Evolutionary conservation across 2,329 filamentous ascomycete genomes (phyloP).

Genomic region (Colletotrichum falcatum): DNA sequence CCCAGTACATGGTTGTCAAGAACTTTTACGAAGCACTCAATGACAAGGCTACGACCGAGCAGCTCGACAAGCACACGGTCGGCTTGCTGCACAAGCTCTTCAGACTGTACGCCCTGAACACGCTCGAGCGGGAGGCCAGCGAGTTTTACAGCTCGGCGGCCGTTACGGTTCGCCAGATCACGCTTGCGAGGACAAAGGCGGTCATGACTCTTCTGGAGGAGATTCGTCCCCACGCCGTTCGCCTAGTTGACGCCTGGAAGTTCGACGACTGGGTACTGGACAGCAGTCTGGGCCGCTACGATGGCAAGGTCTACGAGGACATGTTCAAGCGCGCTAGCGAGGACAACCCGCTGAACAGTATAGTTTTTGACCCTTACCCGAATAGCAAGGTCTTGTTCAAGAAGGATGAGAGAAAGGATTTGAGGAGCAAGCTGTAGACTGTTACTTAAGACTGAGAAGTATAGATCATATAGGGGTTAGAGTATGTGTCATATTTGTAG

Average conservation of each 20-base stretch:
- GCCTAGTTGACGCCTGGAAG: slow-evolving; percentile 79
- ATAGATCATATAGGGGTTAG: background rate
- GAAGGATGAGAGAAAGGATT: slow-evolving; percentile 62
- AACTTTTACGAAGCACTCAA: slow-evolving; percentile 68
- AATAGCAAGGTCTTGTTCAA: slow-evolving; percentile 71
- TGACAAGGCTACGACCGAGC: slow-evolving; percentile 60
- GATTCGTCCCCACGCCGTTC: slow-evolving; percentile 78
- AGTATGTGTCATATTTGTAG: background rate
- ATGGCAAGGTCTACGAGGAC: slow-evolving; percentile 83
- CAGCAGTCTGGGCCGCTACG: slow-evolving; percentile 74
- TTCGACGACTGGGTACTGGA: slow-evolving; percentile 85
- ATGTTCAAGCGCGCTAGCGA: slow-evolving; percentile 79
- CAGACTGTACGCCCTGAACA: slow-evolving; percentile 79
- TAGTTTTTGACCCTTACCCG: slow-evolving; percentile 80
- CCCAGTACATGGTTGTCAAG: slow-evolving; percentile 82
- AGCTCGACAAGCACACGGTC: slow-evolving; percentile 69
- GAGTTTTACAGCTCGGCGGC: slow-evolving; percentile 80
- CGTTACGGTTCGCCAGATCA: slow-evolving; percentile 78
- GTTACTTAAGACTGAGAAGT: background rate
- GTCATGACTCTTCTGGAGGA: slow-evolving; percentile 82
- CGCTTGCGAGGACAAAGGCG: slow-evolving; percentile 77
- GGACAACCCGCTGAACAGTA: slow-evolving; percentile 78
- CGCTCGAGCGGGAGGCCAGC: slow-evolving; percentile 73
- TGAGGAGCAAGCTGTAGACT: slow-evolving; percentile 60
- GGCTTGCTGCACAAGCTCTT: slow-evolving; percentile 77